Conservation (phyloP, 140 eudicot species). For the Ambrosia hybrid region DNA sequence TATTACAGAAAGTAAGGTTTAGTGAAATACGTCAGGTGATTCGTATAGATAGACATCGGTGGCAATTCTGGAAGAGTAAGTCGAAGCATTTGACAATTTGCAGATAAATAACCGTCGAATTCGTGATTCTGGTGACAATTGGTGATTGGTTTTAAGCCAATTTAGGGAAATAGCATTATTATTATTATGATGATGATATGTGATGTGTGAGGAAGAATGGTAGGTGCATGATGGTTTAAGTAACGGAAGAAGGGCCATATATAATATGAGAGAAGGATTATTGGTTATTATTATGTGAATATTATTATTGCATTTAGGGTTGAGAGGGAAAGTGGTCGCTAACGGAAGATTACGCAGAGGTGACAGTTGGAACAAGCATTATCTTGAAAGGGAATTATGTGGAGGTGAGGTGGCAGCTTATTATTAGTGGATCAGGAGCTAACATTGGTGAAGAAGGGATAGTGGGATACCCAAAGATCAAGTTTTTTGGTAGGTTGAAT, state of each 20-base stretch:
- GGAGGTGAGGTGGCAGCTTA: conserved; percentile 27
- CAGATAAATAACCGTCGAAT: conserved; percentile 13
- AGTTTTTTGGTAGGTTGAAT: too few relatives aligned
- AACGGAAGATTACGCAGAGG: conserved; percentile 17
- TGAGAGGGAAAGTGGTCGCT: conserved; percentile 22
- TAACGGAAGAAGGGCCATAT: conserved; percentile 34
- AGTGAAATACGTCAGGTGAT: conserved; percentile 61
- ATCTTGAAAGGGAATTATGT: conserved; percentile 24
- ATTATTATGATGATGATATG: background rate
- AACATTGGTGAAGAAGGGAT: background rate
- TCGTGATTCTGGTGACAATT: conserved; percentile 24
- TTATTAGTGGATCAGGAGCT: conserved; percentile 25
- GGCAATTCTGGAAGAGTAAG: conserved; percentile 64
- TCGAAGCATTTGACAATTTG: conserved; percentile 40
- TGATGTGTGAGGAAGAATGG: background rate
- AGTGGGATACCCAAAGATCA: too few relatives aligned
- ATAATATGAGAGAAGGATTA: background rate
- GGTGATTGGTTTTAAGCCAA: background rate
- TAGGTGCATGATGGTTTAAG: conserved; percentile 31
- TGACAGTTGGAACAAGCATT: conserved; percentile 13
- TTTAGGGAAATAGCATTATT: conserved; percentile 20
- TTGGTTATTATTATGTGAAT: too few relatives aligned
- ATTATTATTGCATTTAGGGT: conserved; percentile 18
- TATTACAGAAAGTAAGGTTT: too few relatives aligned
- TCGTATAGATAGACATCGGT: conserved; percentile 78